phyloP scores from a whole-genome alignment of 2,329 filamentous ascomycete species.

The Penicillium crustosum region DNA sequence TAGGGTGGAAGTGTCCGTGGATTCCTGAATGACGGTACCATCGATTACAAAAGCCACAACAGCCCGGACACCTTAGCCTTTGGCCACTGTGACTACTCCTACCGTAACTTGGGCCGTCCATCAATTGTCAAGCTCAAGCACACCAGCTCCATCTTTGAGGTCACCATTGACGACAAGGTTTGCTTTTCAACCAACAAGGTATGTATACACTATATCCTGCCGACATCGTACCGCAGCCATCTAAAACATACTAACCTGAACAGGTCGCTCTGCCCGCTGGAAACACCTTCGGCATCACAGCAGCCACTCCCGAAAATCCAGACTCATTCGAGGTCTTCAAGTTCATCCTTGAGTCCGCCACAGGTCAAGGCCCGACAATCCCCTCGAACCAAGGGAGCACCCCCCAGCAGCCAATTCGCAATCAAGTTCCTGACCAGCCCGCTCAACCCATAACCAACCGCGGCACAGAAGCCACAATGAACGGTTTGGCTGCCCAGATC shows the following conservation, averaged over 20 bases:
- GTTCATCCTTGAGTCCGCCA: constrained; percentile 67
- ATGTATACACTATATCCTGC: constrained; percentile 12
- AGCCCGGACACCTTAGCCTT: constrained; percentile 85
- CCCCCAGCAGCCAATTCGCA: constrained; percentile 22
- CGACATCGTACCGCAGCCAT: neutral
- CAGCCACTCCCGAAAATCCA: constrained; percentile 83
- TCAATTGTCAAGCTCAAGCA: constrained; percentile 76
- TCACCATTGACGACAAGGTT: constrained; percentile 73
- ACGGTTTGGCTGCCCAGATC: constrained; percentile 61
- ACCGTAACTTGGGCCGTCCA: constrained; percentile 86
- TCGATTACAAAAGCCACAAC: constrained; percentile 73
- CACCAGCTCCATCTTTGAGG: constrained; percentile 64
- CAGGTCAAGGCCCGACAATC: constrained; percentile 19
- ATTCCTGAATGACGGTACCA: constrained; percentile 88
- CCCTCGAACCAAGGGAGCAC: constrained; percentile 19
- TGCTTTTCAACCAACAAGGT: constrained; percentile 80
- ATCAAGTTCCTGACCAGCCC: constrained; percentile 22
- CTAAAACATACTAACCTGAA: neutral
- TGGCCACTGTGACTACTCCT: constrained; percentile 85
- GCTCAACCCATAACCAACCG: constrained; percentile 42
- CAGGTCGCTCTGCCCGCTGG: constrained; percentile 73
- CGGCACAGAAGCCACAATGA: constrained; percentile 22
- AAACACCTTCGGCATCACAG: constrained; percentile 84
- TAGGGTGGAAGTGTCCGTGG: constrained; percentile 78
- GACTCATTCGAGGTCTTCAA: constrained; percentile 96